Conservation (phyloP, 495 filamentous ascomycete species). For the Penicillium silybi region DNA sequence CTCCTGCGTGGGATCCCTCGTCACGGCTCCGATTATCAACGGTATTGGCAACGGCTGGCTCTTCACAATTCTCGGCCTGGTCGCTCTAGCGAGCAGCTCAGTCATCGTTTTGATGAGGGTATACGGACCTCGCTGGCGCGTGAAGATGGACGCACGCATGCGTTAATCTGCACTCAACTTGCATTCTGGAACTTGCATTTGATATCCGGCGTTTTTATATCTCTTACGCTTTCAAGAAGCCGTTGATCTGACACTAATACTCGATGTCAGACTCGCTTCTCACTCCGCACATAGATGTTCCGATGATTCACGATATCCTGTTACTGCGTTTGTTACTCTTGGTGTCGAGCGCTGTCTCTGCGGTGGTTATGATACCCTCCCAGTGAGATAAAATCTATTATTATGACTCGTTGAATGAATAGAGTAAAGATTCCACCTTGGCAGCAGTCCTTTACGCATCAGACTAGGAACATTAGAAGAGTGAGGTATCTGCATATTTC, state of each 20-base stretch:
- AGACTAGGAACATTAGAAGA: background rate
- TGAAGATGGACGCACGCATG: constrained; percentile 56
- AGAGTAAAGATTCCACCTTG: background rate
- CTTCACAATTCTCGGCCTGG: constrained; percentile 71
- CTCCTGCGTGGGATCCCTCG: constrained; percentile 68
- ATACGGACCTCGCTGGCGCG: constrained; percentile 64
- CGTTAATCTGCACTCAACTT: constrained; percentile 6
- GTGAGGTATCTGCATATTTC: background rate
- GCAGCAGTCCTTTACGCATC: background rate
- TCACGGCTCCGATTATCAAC: constrained; percentile 72
- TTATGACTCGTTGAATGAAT: background rate
- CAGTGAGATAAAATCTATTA: background rate
- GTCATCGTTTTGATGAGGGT: constrained; percentile 65
- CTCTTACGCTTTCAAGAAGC: background rate
- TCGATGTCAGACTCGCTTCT: background rate
- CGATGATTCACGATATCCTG: background rate
- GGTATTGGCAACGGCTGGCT: constrained; percentile 88
- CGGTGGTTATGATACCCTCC: background rate
- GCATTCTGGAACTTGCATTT: background rate
- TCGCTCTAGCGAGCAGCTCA: constrained; percentile 49
- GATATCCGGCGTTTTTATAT: background rate
- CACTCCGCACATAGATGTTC: background rate
- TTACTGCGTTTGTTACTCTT: background rate
- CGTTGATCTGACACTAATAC: background rate
- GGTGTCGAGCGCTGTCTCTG: background rate